Conservation (phyloP, 2,329 filamentous ascomycete genomes). For the Pseudogymnoascus sp. region DNA sequence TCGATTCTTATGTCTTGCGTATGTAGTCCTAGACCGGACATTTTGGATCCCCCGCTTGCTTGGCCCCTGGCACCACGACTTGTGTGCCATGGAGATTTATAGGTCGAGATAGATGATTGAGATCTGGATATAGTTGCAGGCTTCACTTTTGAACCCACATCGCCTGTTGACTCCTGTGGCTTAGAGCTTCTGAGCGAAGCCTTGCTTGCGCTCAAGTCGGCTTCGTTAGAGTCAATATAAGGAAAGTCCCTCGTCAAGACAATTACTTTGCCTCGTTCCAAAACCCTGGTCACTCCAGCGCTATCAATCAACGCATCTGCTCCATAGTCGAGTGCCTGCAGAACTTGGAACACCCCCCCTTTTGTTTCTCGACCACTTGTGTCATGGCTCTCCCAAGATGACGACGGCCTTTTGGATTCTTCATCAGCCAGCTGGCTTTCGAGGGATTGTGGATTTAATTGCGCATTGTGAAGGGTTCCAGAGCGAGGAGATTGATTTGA, state of each 20-base stretch:
- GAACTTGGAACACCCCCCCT: conserved; percentile 64
- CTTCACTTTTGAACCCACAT: background rate
- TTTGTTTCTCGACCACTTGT: conserved; percentile 28
- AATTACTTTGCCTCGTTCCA: conserved; percentile 75
- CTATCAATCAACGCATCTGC: conserved; percentile 82
- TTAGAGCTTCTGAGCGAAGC: conserved; percentile 20
- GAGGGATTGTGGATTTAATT: conserved; percentile 25
- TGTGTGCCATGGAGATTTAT: conserved; percentile 15
- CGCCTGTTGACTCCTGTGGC: conserved; percentile 24
- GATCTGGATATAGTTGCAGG: background rate
- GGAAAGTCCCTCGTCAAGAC: conserved; percentile 79
- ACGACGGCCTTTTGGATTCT: conserved; percentile 30
- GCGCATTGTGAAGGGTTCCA: conserved; percentile 25
- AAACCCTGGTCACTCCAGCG: conserved; percentile 69
- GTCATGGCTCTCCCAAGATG: conserved; percentile 43
- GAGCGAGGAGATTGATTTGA: conserved; percentile 19
- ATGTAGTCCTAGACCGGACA: background rate
- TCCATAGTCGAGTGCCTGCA: conserved; percentile 80
- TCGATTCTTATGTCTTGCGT: conserved; percentile 37
- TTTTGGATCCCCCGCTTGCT: conserved; percentile 11
- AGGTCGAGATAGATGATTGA: background rate
- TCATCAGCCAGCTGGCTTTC: conserved; percentile 24
- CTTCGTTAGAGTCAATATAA: conserved; percentile 37
- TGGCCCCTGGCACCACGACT: conserved; percentile 17
- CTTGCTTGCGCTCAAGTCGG: conserved; percentile 23